These are phyloP conservation scores for Bacidia rubella DNA, from an alignment of 495 filamentous ascomycete genomes.

Conservation along the genomic window DNA sequence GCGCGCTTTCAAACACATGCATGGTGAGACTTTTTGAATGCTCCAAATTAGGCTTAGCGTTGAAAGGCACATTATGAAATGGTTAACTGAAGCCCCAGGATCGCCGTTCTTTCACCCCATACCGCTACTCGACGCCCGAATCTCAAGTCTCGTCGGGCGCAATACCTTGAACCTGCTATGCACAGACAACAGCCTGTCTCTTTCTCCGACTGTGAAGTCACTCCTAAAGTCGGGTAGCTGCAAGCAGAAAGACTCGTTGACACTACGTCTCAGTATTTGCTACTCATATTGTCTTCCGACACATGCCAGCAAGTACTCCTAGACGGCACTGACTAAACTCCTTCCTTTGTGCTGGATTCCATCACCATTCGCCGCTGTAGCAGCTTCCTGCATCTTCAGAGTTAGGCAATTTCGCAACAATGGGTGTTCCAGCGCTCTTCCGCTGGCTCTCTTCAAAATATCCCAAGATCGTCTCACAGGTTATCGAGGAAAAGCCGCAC, in stretches of 20 bases:
- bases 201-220: too few species aligned
- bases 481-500: slow-evolving; percentile 71
- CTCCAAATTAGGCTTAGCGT: not conserved
- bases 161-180: not conserved
- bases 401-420: slow-evolving; percentile 28
- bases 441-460: slow-evolving; percentile 92
- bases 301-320: too few species aligned
- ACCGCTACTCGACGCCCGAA: not conserved
- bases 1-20: too few species aligned
- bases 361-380: not conserved
- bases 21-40: not conserved
- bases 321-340: too few species aligned
- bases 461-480: slow-evolving; percentile 85
- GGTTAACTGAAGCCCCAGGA: not conserved
- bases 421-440: slow-evolving; percentile 92
- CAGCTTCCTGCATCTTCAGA: not conserved
- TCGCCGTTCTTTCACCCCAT: not conserved
- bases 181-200: too few species aligned
- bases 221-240: too few species aligned
- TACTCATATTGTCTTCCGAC: too few species aligned
- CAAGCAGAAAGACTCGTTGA: too few species aligned
- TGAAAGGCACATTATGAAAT: not conserved
- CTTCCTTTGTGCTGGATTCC: not conserved
- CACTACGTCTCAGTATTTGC: too few species aligned
- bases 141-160: not conserved